A percentile compares a stretch with the other conserved stretches of the same genome.
phyloP scores from a whole-genome alignment of 2,329 filamentous ascomycete species.

The Phaeomoniella chlamydospora region DNA sequence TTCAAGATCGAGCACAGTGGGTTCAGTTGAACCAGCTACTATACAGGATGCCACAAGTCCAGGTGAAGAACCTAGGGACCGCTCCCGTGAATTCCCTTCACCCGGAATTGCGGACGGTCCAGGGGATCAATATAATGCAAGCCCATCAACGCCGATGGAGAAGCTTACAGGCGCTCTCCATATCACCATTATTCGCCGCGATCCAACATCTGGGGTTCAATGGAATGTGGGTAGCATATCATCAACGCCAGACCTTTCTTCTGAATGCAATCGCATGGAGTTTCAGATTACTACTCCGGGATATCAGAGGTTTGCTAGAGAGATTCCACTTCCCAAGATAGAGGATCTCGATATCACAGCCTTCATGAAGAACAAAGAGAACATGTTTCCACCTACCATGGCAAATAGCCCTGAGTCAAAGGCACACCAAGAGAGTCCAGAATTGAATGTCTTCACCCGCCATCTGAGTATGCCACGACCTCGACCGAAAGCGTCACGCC shows the following conservation, averaged over 20 bases:
- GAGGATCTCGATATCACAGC: background rate
- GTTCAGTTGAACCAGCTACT: background rate
- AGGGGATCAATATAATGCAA: background rate
- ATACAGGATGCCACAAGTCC: background rate
- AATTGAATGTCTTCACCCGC: background rate
- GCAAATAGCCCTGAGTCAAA: background rate
- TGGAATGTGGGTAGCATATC: constrained; percentile 62
- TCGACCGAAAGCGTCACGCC: background rate
- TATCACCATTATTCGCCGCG: constrained; percentile 55
- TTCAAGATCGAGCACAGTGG: background rate
- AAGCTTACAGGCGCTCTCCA: constrained; percentile 5
- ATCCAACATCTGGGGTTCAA: constrained; percentile 52
- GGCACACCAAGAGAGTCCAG: background rate
- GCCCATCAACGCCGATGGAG: background rate
- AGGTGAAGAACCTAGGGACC: background rate
- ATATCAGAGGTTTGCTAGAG: constrained; percentile 41
- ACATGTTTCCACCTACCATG: background rate
- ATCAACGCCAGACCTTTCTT: constrained; percentile 12
- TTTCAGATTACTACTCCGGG: constrained; percentile 46
- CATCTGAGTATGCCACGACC: background rate
- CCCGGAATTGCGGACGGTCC: background rate
- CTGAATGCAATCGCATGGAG: constrained; percentile 22
- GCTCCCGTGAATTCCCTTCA: background rate
- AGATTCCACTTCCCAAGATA: constrained; percentile 4
- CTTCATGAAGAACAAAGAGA: background rate